Evolutionary conservation across 768 basidiomycete genomes (phyloP), one percentile per base, ranked within the genome.

Genomic region (Leccinellum albellum): DNA sequence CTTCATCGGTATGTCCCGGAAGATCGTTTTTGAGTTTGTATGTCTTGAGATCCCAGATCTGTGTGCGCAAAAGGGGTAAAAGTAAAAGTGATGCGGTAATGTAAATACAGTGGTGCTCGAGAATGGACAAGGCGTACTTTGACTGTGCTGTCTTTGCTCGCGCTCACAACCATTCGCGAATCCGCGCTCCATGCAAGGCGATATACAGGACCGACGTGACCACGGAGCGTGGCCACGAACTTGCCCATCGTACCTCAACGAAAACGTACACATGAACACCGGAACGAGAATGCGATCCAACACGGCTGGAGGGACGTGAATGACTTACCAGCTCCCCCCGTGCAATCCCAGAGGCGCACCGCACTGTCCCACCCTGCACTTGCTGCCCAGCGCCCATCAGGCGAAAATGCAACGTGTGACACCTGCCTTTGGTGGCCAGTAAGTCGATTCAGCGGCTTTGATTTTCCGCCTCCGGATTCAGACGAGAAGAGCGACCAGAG

Each of bases 361-460:
- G 88, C 87, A 64, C 84, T 91, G 67, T 99, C 96, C 81, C 89
- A 96, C 10, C 90, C 88, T 3, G 91, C 94, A 54, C 88, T 91
- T 8, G 95, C 96, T 7, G 91, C 91, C 85, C 86, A 90, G 50
- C 90, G 79, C 2, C 94, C 95, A 70, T 98, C 96, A 0, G 96
- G 94, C 35, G 89, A 92, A 74, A 98, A 99, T 0, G 87, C 90
- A 42, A 98, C 95, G 65, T 98, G 94, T 23, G 89, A 87, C 20
- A 98, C 85, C 69, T 97, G 94, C 37, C 93, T 85, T 70, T 98
- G 96, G 73, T 99, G 96, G 1, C 96, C 96, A 2, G 92, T 94
- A n/a, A 98, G 76, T 14, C 96, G 81, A 8, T 91, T 82, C 15
- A 87, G 55, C 4, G 89, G 88, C 63, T 90, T 91, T 33, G 81